These are phyloP conservation scores for Uncinocarpus reesii DNA, from an alignment of 2,329 filamentous ascomycete genomes.

Conservation along the genomic window DNA sequence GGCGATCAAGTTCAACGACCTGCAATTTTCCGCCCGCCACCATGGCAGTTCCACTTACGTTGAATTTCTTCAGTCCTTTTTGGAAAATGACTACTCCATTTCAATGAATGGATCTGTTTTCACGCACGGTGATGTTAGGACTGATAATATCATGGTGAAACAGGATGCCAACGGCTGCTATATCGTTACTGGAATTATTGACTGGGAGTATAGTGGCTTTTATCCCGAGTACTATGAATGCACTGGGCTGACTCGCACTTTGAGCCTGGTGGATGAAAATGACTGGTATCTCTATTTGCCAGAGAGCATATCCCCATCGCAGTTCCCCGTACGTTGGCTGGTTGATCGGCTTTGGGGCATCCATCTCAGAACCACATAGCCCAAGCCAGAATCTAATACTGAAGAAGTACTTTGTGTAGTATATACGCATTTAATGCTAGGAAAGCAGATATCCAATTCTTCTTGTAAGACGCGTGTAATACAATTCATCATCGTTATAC, in stretches of 20 bases:
- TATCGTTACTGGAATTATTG: conserved; percentile 23
- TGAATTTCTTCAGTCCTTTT: conserved; percentile 17
- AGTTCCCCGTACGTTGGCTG: conserved; percentile 14
- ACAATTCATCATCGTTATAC: too few species aligned
- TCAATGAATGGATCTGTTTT: conserved; percentile 20
- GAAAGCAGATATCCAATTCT: too few species aligned
- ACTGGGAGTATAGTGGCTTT: conserved; percentile 27
- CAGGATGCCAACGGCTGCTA: conserved; percentile 15
- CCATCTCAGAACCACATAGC: background rate
- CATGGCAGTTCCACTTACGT: conserved; percentile 20
- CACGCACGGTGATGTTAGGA: conserved; percentile 24
- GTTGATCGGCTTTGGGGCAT: conserved; percentile 15
- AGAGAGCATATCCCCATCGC: conserved; percentile 21
- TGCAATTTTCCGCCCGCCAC: conserved; percentile 21
- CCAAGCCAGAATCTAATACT: too few species aligned
- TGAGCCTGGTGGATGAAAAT: conserved; percentile 21
- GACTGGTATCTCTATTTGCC: conserved; percentile 26
- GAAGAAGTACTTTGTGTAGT: too few species aligned
- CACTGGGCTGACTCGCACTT: conserved; percentile 16
- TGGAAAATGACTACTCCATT: background rate
- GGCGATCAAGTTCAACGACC: conserved; percentile 17
- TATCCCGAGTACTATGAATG: conserved; percentile 26
- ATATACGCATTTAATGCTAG: too few species aligned
- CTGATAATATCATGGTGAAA: conserved; percentile 24
- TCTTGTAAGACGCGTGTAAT: too few species aligned